These are phyloP conservation scores for Arabidopsis arenosa DNA, from an alignment of 345 rosid genomes.

Conservation along the genomic window DNA sequence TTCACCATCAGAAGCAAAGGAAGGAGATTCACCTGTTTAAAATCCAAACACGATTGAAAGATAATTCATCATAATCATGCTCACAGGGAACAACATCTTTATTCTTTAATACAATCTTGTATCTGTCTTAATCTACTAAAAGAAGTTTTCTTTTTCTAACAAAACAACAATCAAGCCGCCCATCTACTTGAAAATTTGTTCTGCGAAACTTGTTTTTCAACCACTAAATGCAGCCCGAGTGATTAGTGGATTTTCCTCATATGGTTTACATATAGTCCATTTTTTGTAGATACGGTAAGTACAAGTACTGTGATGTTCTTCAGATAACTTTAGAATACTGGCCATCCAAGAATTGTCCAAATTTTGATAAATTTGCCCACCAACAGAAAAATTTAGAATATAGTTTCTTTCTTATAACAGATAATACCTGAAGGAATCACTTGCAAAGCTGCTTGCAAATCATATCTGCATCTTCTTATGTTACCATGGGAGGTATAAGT, in stretches of 20 bases:
- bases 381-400: slow-evolving; percentile 12
- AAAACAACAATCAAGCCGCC: background rate
- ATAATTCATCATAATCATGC: slow-evolving; percentile 27
- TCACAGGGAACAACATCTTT: slow-evolving; percentile 16
- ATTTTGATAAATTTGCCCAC: slow-evolving; percentile 2
- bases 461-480: slow-evolving; percentile 71
- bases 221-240: slow-evolving; percentile 8
- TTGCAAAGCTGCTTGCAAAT: slow-evolving; percentile 71
- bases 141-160: background rate
- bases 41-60: slow-evolving; percentile 22
- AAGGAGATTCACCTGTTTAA: slow-evolving; percentile 84
- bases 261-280: slow-evolving; percentile 18
- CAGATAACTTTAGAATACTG: background rate
- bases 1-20: slow-evolving; percentile 92
- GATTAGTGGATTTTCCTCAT: background rate
- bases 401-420: background rate
- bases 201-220: background rate
- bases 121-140: background rate
- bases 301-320: background rate
- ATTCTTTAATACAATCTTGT: background rate
- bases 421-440: slow-evolving; percentile 80
- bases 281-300: background rate
- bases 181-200: background rate
- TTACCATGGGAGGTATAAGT: slow-evolving; percentile 63
- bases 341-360: slow-evolving; percentile 9